These are phyloP conservation scores for Fermentozyma sake DNA, from an alignment of 1,139 yeast species.

Conservation along the genomic window DNA sequence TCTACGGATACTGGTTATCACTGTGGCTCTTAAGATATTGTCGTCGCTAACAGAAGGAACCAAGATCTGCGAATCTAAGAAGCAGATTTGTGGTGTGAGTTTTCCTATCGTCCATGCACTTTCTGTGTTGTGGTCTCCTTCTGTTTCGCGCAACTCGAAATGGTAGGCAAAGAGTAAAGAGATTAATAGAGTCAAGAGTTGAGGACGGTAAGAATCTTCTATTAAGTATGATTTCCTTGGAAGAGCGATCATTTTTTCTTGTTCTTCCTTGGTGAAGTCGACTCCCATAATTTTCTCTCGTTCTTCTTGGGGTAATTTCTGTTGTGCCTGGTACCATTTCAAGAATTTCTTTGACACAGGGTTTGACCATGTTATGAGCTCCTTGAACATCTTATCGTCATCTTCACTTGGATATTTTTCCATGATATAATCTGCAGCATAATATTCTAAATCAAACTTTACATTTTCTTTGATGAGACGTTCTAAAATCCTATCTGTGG, in stretches of 20 bases:
- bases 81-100: conserved; percentile 70
- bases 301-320: conserved; percentile 15
- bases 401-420: conserved; percentile 49
- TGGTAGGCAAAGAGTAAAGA: conserved; percentile 68
- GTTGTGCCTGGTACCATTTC: conserved; percentile 45
- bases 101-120: conserved; percentile 95
- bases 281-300: conserved; percentile 32
- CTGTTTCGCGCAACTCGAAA: conserved; percentile 70
- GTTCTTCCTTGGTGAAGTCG: conserved; percentile 56
- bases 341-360: conserved; percentile 42
- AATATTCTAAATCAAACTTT: conserved; percentile 84
- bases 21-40: conserved; percentile 42
- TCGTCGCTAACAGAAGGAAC: conserved; percentile 27
- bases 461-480: conserved; percentile 66
- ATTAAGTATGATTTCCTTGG: conserved; percentile 63
- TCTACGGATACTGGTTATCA: conserved; percentile 62
- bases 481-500: conserved; percentile 57
- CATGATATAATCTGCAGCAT: conserved; percentile 78
- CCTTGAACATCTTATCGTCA: conserved; percentile 50
- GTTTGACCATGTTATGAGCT: conserved; percentile 54
- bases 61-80: conserved; percentile 56
- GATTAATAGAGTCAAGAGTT: conserved; percentile 55
- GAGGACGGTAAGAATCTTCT: conserved; percentile 40
- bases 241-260: conserved; percentile 59
- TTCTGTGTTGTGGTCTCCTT: conserved; percentile 78